phyloP scores from a whole-genome alignment of 208 protist genomes.

The Strigomonas oncopelti region DNA sequence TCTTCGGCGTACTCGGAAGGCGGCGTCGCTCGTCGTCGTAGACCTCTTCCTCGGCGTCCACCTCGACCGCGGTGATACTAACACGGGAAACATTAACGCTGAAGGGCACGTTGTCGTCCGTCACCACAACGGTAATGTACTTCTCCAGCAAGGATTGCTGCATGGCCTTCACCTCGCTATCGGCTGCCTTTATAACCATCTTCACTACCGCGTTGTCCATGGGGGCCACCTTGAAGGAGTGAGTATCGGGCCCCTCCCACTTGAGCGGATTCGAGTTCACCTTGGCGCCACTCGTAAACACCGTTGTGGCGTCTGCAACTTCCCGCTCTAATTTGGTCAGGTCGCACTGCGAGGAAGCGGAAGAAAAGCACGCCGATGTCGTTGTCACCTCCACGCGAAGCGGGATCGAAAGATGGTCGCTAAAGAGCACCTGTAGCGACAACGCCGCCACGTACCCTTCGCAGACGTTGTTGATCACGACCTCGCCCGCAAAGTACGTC shows the following conservation, averaged over 20 bases:
- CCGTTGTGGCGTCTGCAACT: neutral
- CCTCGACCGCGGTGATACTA: conserved; percentile 30
- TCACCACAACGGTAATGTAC: conserved; percentile 50
- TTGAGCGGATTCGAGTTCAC: neutral
- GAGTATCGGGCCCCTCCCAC: neutral
- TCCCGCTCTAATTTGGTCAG: neutral
- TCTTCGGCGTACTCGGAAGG: neutral
- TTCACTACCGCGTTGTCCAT: neutral
- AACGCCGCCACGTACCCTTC: neutral
- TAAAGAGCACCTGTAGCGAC: conserved; percentile 17
- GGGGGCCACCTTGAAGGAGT: conserved; percentile 3
- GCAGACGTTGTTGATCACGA: neutral
- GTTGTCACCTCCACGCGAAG: conserved; percentile 35
- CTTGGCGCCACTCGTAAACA: conserved; percentile 7
- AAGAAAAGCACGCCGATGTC: neutral
- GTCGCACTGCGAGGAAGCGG: neutral
- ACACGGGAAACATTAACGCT: conserved; percentile 58
- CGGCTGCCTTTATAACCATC: conserved; percentile 4
- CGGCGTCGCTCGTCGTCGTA: conserved; percentile 6
- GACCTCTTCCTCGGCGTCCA: conserved; percentile 12
- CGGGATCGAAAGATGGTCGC: conserved; percentile 32
- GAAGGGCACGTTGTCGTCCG: conserved; percentile 74
- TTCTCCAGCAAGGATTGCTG: conserved; percentile 60
- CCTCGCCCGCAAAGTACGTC: conserved; percentile 1
- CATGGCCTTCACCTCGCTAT: conserved; percentile 14